A percentile compares a stretch with the other conserved stretches of the same genome.
Evolutionary conservation across 2,329 filamentous ascomycete genomes (phyloP).

Genomic region (Rhytidhysteron rufulum): DNA sequence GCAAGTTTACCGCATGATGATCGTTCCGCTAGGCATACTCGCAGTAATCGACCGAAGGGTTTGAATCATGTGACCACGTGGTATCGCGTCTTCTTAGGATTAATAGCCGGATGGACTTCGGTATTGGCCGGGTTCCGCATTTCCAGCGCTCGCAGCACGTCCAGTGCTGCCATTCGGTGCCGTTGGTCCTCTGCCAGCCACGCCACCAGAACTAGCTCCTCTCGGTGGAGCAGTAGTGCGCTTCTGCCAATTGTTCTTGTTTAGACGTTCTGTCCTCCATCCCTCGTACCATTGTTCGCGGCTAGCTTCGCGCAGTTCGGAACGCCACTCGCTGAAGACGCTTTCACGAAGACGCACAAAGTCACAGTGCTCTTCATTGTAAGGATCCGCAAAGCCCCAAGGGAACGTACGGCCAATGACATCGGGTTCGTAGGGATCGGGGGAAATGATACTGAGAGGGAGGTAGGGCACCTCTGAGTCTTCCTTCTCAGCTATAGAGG

Average conservation of each 20-base stretch:
- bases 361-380: constrained; percentile 88
- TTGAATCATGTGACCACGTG: too few relatives aligned
- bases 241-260: constrained; percentile 20
- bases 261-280: constrained; percentile 68
- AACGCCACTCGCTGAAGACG: constrained; percentile 90
- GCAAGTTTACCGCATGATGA: too few relatives aligned
- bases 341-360: constrained; percentile 86
- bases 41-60: too few relatives aligned
- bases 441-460: constrained; percentile 89
- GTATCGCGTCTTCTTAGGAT: too few relatives aligned
- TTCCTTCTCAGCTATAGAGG: constrained; percentile 32
- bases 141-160: constrained; percentile 23
- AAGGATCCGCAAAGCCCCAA: constrained; percentile 95
- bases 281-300: constrained; percentile 93
- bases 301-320: constrained; percentile 84
- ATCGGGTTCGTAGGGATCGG: constrained; percentile 80
- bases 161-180: constrained; percentile 25
- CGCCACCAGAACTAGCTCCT: constrained; percentile 27
- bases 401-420: constrained; percentile 84
- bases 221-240: constrained; percentile 19
- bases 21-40: too few relatives aligned
- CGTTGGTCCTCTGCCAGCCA: constrained; percentile 19
- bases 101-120: background rate
- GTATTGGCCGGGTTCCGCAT: constrained; percentile 1
- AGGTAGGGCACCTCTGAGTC: constrained; percentile 60